A percentile compares a stretch with the other conserved stretches of the same genome.
These are phyloP conservation scores for Gaeumannomyces tritici DNA, from an alignment of 2,329 filamentous ascomycete genomes.

Conservation along the genomic window DNA sequence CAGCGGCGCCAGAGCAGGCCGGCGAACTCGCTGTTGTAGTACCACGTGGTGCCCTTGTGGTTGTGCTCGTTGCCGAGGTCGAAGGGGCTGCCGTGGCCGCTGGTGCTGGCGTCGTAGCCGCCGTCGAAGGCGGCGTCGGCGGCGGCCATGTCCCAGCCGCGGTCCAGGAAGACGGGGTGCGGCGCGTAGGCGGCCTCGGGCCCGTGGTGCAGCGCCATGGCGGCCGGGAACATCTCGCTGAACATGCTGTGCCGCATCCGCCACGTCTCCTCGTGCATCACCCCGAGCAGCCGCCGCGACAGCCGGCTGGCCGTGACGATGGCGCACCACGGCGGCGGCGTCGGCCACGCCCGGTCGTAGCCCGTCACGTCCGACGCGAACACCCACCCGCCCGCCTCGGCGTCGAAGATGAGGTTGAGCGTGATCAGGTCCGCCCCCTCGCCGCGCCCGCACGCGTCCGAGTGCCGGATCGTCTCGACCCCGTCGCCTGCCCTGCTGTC, in stretches of 20 bases:
- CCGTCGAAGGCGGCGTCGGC: conserved; percentile 72
- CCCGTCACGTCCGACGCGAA: conserved; percentile 62
- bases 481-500: conserved; percentile 18
- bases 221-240: conserved; percentile 69
- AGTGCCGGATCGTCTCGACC: conserved; percentile 5
- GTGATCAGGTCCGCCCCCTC: conserved; percentile 48
- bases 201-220: conserved; percentile 63
- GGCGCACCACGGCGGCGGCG: conserved; percentile 58
- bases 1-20: conserved; percentile 71
- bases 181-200: conserved; percentile 73
- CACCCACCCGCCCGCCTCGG: conserved; percentile 62
- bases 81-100: conserved; percentile 57
- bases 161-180: conserved; percentile 72
- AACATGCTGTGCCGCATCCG: conserved; percentile 63
- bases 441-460: conserved; percentile 47
- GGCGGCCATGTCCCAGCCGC: conserved; percentile 60
- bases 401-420: conserved; percentile 68
- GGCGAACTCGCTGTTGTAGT: conserved; percentile 72
- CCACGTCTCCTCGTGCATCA: conserved; percentile 68
- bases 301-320: conserved; percentile 65
- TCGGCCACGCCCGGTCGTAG: conserved; percentile 42
- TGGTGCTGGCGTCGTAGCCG: conserved; percentile 55
- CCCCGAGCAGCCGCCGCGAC: conserved; percentile 53
- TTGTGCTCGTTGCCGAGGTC: conserved; percentile 67
- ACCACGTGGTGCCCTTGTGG: conserved; percentile 79